Evolutionary conservation across 305 asterid species (phyloP), one percentile per base, ranked within the genome.

Genomic region (Ajuga reptans): DNA sequence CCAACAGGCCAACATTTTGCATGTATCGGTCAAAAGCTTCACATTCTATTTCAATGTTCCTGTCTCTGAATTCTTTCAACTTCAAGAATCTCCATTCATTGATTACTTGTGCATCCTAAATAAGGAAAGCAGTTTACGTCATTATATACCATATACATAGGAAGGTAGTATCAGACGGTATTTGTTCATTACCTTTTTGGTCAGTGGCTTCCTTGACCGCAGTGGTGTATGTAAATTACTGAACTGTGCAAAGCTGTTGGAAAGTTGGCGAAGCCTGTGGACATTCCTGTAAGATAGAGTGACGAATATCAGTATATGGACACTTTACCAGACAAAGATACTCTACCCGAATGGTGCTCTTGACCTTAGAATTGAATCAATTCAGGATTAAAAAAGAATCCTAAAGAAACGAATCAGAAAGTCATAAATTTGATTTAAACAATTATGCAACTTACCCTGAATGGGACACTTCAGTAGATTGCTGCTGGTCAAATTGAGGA

Each of bases 1-100:
- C 97, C 49, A 92, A 57, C 45, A 92, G 79, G 69, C 71, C 68
- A 5, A 87, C 86, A 68, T 90, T 90, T 75, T 80, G 86, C 84
- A 85, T 70, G 85, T 92, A 92, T 27, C 89, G 86, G 78, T 90
- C 92, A 73, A 92, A 90, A 53, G 94, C 89, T 73, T 88, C 96
- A 64, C 81, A 80, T 81, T 92, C 96, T 16, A 79, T 83, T 81
- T 78, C 88, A 50, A 86, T 66, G 31, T 89, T 87, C 64, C 85
- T 77, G 31, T 86, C 92, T 74, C 78, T 88, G 73, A 78, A 86
- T 78, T 90, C 97, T 81, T 85, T 92, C 81, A 92, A 54, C 85
- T 87, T 90, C 72, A 79, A 70, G 83, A 90, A 92, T 80, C 97
- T 92, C 97, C 97, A 90, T 70, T 92, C 91, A 1, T 90, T 92